These are phyloP conservation scores for Prunus mira DNA, from an alignment of 306 rosid genomes.

Conservation along the genomic window DNA sequence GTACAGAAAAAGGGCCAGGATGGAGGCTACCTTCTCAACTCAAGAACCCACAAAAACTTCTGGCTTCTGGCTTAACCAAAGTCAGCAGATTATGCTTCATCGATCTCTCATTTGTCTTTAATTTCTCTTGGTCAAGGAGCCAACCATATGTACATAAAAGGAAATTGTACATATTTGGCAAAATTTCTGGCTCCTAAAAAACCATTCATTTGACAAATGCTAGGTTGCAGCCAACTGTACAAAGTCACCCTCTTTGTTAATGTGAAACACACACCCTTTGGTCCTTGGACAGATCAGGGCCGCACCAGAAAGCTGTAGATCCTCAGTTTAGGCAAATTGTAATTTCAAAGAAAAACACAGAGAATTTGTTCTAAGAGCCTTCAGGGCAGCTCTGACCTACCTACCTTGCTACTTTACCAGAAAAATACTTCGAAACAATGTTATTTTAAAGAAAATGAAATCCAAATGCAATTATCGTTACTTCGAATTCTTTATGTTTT, in stretches of 20 bases:
- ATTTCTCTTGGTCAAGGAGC: background rate
- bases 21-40: slow-evolving; percentile 70
- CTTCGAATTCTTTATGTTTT: too few species aligned
- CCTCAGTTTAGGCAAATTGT: too few species aligned
- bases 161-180: background rate
- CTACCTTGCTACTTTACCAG: too few species aligned
- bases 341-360: too few species aligned
- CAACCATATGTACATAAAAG: background rate
- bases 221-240: background rate
- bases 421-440: too few species aligned
- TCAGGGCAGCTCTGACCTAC: too few species aligned
- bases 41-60: slow-evolving; percentile 74
- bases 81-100: too few species aligned
- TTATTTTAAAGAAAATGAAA: too few species aligned
- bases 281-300: too few species aligned
- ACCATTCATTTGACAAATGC: background rate
- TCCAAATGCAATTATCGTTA: too few species aligned
- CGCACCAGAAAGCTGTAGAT: too few species aligned
- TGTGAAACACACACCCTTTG: background rate
- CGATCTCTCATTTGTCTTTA: background rate
- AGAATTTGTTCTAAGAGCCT: too few species aligned
- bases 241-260: background rate
- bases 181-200: background rate
- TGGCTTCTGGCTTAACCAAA: slow-evolving; percentile 67
- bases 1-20: slow-evolving; percentile 69